phyloP scores from a whole-genome alignment of 2,329 filamentous ascomycete genomes.

The Fusarium incarnatum region DNA sequence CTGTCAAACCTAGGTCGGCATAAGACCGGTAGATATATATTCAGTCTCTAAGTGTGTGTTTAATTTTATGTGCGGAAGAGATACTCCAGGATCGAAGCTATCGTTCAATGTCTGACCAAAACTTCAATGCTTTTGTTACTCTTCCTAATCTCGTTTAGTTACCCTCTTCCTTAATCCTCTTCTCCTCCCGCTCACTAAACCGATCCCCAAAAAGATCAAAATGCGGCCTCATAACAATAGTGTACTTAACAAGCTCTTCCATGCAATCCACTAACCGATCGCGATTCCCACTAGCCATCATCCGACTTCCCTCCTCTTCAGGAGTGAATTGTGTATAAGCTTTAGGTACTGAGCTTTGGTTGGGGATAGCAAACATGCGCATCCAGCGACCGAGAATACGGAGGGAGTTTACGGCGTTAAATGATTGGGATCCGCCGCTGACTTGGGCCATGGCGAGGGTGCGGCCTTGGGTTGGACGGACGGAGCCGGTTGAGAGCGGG shows the following conservation, averaged over 20 bases:
- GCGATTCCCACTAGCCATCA: neutral
- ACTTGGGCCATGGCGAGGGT: neutral
- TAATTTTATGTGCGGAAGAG: neutral
- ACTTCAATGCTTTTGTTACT: neutral
- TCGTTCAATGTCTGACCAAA: fast-evolving
- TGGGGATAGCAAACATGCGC: slow-evolving; percentile 9
- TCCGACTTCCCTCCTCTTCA: neutral
- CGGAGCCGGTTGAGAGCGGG: neutral
- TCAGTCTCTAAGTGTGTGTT: no score
- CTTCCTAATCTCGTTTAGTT: no score
- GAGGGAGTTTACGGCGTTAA: fast-evolving
- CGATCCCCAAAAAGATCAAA: slow-evolving; percentile 4
- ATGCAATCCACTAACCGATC: slow-evolving; percentile 4
- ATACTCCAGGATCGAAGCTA: fast-evolving
- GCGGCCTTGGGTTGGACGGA: neutral
- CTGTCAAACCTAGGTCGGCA: fast-evolving
- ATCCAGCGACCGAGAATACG: neutral
- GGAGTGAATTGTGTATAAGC: neutral
- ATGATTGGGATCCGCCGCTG: neutral
- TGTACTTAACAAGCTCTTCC: slow-evolving; percentile 17
- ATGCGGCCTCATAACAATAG: slow-evolving; percentile 1
- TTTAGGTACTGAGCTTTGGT: slow-evolving; percentile 5
- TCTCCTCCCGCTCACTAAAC: neutral
- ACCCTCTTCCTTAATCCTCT: neutral
- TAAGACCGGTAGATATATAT: neutral